phyloP scores from a whole-genome alignment of 768 basidiomycete genomes.

The Flagelloscypha sp. region DNA sequence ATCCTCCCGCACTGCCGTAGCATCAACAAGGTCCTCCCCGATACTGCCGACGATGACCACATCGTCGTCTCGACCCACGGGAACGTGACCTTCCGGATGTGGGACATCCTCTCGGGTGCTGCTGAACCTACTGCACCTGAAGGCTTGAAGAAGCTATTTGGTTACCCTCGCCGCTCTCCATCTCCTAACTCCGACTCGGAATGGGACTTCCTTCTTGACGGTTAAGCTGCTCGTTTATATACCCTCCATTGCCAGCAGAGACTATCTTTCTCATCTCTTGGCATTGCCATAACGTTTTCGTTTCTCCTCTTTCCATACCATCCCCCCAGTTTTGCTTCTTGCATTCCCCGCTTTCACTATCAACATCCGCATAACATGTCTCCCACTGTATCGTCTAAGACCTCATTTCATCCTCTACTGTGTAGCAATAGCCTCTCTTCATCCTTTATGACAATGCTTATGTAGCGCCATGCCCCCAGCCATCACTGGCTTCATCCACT shows the following conservation, averaged over 20 bases:
- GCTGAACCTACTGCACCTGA: slow-evolving; percentile 60
- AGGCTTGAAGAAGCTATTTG: slow-evolving; percentile 54
- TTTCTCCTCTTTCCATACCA: slow-evolving; percentile 10
- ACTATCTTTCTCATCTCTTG: slow-evolving; percentile 1
- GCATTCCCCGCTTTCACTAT: slow-evolving; percentile 5
- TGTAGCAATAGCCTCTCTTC: no score
- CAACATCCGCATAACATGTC: no score
- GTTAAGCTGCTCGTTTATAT: slow-evolving; percentile 26
- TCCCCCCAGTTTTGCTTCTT: slow-evolving; percentile 7
- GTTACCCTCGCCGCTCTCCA: slow-evolving; percentile 46
- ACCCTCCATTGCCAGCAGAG: not conserved
- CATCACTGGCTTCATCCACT: no score
- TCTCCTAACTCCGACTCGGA: slow-evolving; percentile 44
- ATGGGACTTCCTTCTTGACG: slow-evolving; percentile 77
- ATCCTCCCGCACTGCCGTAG: slow-evolving; percentile 47
- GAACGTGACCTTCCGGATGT: slow-evolving; percentile 64
- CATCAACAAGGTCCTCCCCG: slow-evolving; percentile 30
- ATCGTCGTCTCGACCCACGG: slow-evolving; percentile 57
- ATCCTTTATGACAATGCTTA: no score
- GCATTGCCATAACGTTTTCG: slow-evolving; percentile 7
- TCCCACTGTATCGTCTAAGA: no score
- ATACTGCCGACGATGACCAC: slow-evolving; percentile 51
- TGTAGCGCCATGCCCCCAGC: no score
- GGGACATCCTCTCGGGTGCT: slow-evolving; percentile 60
- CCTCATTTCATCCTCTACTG: no score